These are phyloP conservation scores for Neurospora tetrasperma DNA, from an alignment of 495 filamentous ascomycete species.

Conservation along the genomic window DNA sequence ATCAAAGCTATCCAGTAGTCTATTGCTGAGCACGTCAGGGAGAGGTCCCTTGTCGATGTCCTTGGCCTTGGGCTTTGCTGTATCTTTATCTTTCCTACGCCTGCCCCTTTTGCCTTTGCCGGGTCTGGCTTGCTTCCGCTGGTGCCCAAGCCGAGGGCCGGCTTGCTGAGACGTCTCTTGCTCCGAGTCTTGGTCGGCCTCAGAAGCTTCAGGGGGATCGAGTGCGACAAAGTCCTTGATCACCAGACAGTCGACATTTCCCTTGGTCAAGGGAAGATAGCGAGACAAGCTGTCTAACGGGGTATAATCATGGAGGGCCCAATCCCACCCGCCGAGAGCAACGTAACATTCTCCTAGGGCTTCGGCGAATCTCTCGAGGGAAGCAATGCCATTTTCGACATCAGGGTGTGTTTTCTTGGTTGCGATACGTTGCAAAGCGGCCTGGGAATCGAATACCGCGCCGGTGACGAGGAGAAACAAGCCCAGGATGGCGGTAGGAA, in stretches of 20 bases:
- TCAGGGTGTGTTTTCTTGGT: constrained; percentile 24
- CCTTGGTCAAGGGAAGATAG: constrained; percentile 3
- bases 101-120: constrained; percentile 34
- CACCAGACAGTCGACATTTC: constrained; percentile 17
- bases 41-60: background rate
- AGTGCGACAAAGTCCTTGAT: constrained; percentile 29
- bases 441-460: constrained; percentile 13
- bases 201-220: constrained; percentile 11
- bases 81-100: constrained; percentile 8
- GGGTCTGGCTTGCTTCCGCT: constrained; percentile 15
- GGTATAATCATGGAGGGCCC: background rate
- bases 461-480: constrained; percentile 26
- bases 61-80: constrained; percentile 6
- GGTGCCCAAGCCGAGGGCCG: background rate
- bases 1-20: constrained; percentile 35
- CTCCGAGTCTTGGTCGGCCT: background rate
- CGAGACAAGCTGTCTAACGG: background rate
- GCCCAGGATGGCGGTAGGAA: constrained; percentile 17
- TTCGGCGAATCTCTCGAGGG: constrained; percentile 33
- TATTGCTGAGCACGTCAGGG: background rate
- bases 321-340: constrained; percentile 1
- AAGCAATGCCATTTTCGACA: constrained; percentile 27
- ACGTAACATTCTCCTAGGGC: constrained; percentile 21
- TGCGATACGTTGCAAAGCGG: constrained; percentile 21
- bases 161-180: background rate